Base-by-base conservation (phyloP, 306 rosid genomes). In the Datisca glomerata region DNA sequence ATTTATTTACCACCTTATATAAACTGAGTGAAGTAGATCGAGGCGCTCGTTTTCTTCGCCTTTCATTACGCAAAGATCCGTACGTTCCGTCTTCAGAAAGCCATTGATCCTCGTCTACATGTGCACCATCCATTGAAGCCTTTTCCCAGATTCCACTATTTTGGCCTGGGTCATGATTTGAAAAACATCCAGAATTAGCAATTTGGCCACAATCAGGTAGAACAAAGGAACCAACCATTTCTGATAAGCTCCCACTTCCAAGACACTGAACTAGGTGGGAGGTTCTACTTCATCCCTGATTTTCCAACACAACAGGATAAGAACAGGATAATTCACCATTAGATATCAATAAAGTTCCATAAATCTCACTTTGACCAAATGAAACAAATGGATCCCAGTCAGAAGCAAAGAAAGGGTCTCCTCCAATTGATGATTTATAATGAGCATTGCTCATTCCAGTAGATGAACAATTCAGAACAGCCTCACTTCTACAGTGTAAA, bases 371-470 rank as follows among this genome's bases (percentile, higher is more conserved):
- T 32, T 78, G 93, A 51, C 69, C 66, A 66, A 81, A 63, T 7
- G 93, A 72, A 63, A 63, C 78, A 63, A 78, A 71, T 27, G 94
- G 86, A 73, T 86, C 96, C 96, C 96, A 86, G 49, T 68, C 55
- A 49, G 94, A 69, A 56, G 65, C 61, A 49, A 73, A 68, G 64
- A 71, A 82, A 57, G 68, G 76, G 45, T 73, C 72, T 55, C 68
- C 38, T 13, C 50, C 75, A 48, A 68, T 74, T 24, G 93, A 66
- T 64, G 79, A 59, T 56, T 70, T 86, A 50, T 62, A 67, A 61
- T 78, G 55, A 17, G 83, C 49, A 28, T 12, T 31, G 69, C 57
- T 70, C 71, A 73, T 64, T 59, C 71, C 79, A 17, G 66, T 53
- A 50, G 75, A 53, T 15, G 81, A 64, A 46, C 74, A 70, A 56